Conservation (phyloP, 2,329 filamentous ascomycete species). For the Penicillium sp. region DNA sequence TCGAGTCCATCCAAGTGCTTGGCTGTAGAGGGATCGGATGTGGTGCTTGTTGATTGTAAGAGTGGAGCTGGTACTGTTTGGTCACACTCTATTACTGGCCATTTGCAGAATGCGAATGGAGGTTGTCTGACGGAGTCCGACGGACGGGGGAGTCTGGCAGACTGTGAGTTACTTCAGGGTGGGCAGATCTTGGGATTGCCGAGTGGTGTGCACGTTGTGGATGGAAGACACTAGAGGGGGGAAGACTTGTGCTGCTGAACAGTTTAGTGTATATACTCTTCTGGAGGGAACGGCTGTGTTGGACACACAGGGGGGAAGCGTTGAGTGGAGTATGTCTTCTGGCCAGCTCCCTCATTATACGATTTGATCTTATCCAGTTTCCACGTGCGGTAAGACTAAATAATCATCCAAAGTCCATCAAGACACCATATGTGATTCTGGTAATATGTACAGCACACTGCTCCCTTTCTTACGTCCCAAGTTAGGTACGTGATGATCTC, state of each 20-base stretch:
- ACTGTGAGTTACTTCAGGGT: slow-evolving; percentile 44
- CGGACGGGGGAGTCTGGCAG: slow-evolving; percentile 22
- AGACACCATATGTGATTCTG: neutral
- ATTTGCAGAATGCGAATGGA: slow-evolving; percentile 41
- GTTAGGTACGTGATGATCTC: no score
- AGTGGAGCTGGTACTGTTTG: slow-evolving; percentile 40
- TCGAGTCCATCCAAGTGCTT: slow-evolving; percentile 39
- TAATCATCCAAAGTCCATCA: neutral
- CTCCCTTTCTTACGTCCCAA: neutral
- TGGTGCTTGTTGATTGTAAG: slow-evolving; percentile 18
- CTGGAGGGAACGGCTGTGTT: neutral
- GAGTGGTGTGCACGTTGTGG: slow-evolving; percentile 36
- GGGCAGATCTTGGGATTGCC: slow-evolving; percentile 53
- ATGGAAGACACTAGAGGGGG: neutral
- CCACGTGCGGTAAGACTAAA: neutral
- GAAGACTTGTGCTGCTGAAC: neutral
- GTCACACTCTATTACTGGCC: slow-evolving; percentile 49
- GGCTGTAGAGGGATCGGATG: slow-evolving; percentile 23
- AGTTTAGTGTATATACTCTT: neutral
- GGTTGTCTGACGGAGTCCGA: slow-evolving; percentile 45
- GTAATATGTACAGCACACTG: neutral
- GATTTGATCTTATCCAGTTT: neutral
- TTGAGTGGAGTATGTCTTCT: neutral
- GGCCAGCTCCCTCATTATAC: no score
- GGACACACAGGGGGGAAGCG: neutral